Conservation (phyloP, 73 alveolate genomes). For the Paraurostyla sp. region DNA sequence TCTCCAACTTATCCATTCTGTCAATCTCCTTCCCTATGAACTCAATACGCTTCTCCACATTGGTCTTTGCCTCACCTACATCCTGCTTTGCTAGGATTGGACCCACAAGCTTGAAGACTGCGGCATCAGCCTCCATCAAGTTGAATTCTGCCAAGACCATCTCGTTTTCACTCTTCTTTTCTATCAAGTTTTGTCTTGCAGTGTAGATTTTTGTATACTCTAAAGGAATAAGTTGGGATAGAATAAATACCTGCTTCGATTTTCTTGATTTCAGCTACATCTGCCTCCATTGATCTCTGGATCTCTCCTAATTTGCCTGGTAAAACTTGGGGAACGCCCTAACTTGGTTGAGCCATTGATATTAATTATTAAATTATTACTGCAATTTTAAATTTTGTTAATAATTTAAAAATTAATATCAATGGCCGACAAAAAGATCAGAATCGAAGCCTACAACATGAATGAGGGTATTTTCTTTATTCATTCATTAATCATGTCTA, state of each 20-base stretch:
- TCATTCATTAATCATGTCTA: background rate
- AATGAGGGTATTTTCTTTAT: conserved; percentile 50
- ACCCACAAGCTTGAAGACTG: conserved; percentile 88
- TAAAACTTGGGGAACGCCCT: background rate
- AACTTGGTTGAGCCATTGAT: conserved; percentile 41
- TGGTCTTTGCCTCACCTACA: conserved; percentile 82
- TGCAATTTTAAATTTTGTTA: background rate
- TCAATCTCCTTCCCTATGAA: conserved; percentile 83
- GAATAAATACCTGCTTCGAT: conserved; percentile 44
- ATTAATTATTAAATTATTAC: background rate
- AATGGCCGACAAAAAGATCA: conserved; percentile 49
- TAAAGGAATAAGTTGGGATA: background rate
- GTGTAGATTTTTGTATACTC: conserved; percentile 53
- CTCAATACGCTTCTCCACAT: conserved; percentile 88
- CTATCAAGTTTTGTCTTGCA: conserved; percentile 59
- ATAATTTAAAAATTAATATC: background rate
- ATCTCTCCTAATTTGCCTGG: conserved; percentile 34
- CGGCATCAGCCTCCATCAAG: conserved; percentile 75
- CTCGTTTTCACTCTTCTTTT: conserved; percentile 87
- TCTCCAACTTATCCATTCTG: conserved; percentile 71
- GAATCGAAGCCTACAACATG: conserved; percentile 45
- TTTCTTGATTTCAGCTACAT: conserved; percentile 72
- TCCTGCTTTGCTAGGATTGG: conserved; percentile 87
- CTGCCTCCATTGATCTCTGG: conserved; percentile 45
- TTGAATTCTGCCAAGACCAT: conserved; percentile 81